Evolutionary conservation across 1,139 yeast species (phyloP), one percentile per base, ranked within the genome.

Genomic region (Geotrichum reessii): DNA sequence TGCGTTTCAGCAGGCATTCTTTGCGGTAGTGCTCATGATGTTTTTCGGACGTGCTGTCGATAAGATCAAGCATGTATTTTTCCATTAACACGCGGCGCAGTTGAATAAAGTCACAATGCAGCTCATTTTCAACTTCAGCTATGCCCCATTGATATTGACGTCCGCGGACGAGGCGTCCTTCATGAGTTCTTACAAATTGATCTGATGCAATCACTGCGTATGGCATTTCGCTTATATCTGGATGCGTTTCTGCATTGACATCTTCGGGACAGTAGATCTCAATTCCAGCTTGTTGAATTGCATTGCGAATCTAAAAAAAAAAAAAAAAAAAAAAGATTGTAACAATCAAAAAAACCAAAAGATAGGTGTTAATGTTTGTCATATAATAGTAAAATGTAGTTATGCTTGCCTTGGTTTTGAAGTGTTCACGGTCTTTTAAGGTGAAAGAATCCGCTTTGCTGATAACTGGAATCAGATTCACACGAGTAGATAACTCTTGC

Each of bases 21-120:
- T 85, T 77, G 75, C 97, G 85, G 73, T 84, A 90, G 27, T 86
- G 80, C 73, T 87, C 95, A 69, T 85, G 91, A 73, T 89, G 96
- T 62, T 83, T 71, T 69, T 88, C 95, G 69, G 88, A 84, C 9
- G 97, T 90, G 7, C 90, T 82, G 64, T 86, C 80, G 55, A 90
- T 80, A 68, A 91, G 79, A 73, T 91, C 97, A 71, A 91, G 80
- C 63, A 82, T 86, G 66, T 83, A 80, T 61, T 82, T 80, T 46
- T 87, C 85, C 77, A 87, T 75, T 63, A 87, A 73, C 37, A 86
- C 78, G 64, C 85, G 75, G 63, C 84, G 79, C 61, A 89, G 74
- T 42, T 73, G 73, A 8, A 70, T 60, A 64, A 86, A 86, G 67
- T 89, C 95, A 71, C 95, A 84, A 67, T 84, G 87, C 2, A 69